Percentiles rank a stretch among this genome's conserved stretches.
Conservation (phyloP, 1,139 yeast species). For the Kodamaea derodonti region DNA sequence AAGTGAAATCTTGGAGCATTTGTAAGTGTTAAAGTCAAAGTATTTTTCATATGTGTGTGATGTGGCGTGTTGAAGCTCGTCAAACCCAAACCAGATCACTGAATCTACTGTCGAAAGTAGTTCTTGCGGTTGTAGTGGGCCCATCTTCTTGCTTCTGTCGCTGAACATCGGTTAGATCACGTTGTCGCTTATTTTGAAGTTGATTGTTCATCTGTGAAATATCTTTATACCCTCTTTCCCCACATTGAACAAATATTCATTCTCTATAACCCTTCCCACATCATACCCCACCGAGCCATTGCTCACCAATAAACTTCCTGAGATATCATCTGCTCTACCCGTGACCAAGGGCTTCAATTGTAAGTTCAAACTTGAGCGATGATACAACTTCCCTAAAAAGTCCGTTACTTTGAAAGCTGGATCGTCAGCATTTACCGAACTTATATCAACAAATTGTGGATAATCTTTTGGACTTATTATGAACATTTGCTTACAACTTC, state of each 20-base stretch:
- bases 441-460: conserved; percentile 35
- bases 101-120: too few species aligned
- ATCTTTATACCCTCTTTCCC: conserved; percentile 52
- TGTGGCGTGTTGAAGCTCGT: too few species aligned
- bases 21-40: too few species aligned
- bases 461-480: conserved; percentile 36
- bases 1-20: too few species aligned
- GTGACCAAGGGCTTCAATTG: conserved; percentile 65
- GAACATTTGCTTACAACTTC: conserved; percentile 29
- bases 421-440: conserved; percentile 23
- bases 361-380: conserved; percentile 48
- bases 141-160: too few species aligned
- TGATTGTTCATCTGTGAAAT: conserved; percentile 36
- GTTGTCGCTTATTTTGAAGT: too few species aligned
- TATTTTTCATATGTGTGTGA: too few species aligned
- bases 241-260: conserved; percentile 61
- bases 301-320: conserved; percentile 63
- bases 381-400: conserved; percentile 45
- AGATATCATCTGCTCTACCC: conserved; percentile 79
- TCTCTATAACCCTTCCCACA: conserved; percentile 40
- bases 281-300: conserved; percentile 36
- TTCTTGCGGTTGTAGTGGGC: too few species aligned
- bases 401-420: conserved; percentile 40
- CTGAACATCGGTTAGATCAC: too few species aligned
- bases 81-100: too few species aligned